Evolutionary conservation across 306 rosid genomes (phyloP), one percentile per base, ranked within the genome.

Genomic region (Lathyrus tuberosus): DNA sequence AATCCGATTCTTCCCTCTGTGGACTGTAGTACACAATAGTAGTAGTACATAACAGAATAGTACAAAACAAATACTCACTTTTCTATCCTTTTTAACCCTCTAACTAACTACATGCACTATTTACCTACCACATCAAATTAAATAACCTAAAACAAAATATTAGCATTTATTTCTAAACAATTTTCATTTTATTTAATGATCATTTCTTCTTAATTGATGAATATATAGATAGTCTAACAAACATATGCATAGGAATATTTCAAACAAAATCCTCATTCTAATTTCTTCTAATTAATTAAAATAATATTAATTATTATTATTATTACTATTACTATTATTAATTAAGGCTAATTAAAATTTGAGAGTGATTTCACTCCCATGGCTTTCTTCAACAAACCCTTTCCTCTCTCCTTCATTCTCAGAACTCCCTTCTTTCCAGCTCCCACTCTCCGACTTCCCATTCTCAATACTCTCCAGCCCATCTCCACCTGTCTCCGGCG

Each of bases 381-480:
- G 86, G 71, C 88, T 91, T 74, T 87, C 90, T 46, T 80, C 91
- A n/a, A 68, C 78, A 65, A 94, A 31, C 26, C 88, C 88, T 67
- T 85, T 89, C 20, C 86, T 80, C 62, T 84, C 90, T 22, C 80
- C 87, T 10, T 83, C 92, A 22, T 83, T 85, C 40, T 91, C 96
- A 7, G 89, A 88, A 54, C 96, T 95, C 76, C 91, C 99, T 0
- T 82, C 97, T 68, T 87, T 95, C 97, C 97, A 95, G 91, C 99
- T 95, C 62, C 92, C 82, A 73, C 97, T 91, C 17, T 89, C 99
- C 9, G 96, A 95, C 70, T 95, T 95, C 12, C 97, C 97, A 4
- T 91, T 96, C 77, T 91, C 99, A 0, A 91, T 95, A 70, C 99
- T 95, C 88, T 89, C 99, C 8, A 97, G 87, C 67, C 84, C 77